A percentile compares a stretch with the other conserved stretches of the same genome.
Conservation (phyloP, 371 early-diverging fungal species). For the Lichtheimia hyalospora region DNA sequence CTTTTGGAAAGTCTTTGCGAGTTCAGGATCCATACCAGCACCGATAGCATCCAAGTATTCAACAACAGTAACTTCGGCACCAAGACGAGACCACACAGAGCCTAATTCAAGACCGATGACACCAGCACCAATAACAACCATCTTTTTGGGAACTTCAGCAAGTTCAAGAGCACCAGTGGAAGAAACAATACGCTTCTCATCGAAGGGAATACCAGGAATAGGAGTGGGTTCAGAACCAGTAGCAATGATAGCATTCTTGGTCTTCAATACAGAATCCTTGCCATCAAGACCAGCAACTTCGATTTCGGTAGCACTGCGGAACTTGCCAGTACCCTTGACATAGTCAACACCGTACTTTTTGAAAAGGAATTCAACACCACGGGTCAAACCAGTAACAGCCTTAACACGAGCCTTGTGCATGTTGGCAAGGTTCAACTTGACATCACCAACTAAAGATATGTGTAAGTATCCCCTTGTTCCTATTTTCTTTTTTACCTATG, state of each 20-base stretch:
- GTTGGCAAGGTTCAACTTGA: slow-evolving; percentile 81
- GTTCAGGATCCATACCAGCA: slow-evolving; percentile 95
- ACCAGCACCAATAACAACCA: slow-evolving; percentile 98
- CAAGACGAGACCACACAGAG: slow-evolving; percentile 96
- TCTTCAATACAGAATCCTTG: slow-evolving; percentile 61
- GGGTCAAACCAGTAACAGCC: slow-evolving; percentile 86
- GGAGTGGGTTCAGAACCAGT: slow-evolving; percentile 95
- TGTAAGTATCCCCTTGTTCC: background rate
- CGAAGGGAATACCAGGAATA: slow-evolving; percentile 92
- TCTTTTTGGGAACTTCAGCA: slow-evolving; percentile 92
- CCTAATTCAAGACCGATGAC: slow-evolving; percentile 98
- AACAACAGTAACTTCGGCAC: slow-evolving; percentile 94
- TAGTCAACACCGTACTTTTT: slow-evolving; percentile 97
- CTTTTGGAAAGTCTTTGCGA: slow-evolving; percentile 93
- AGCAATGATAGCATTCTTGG: slow-evolving; percentile 97
- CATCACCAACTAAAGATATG: slow-evolving; percentile 60
- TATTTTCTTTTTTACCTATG: background rate
- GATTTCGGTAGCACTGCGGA: slow-evolving; percentile 78
- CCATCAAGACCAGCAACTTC: slow-evolving; percentile 85
- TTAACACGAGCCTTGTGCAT: slow-evolving; percentile 94
- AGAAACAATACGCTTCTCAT: slow-evolving; percentile 94
- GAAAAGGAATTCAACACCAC: slow-evolving; percentile 93
- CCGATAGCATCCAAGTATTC: slow-evolving; percentile 94
- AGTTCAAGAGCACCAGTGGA: slow-evolving; percentile 97
- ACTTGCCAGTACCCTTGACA: slow-evolving; percentile 89